Conservation (phyloP, 2,329 filamentous ascomycete genomes). For the Samsoniella hepiali region DNA sequence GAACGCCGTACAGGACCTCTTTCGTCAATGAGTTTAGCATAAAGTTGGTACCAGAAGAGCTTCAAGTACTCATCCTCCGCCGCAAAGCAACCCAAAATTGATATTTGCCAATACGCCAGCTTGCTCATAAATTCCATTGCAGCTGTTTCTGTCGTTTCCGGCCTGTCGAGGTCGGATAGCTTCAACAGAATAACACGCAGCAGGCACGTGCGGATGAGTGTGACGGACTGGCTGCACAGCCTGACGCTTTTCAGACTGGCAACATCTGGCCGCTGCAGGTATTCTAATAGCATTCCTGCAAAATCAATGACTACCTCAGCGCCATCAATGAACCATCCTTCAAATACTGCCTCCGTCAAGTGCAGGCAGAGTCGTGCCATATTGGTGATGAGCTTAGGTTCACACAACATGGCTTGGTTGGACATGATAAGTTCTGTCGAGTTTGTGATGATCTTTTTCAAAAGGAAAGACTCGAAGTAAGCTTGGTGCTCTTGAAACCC, state of each 20-base stretch:
- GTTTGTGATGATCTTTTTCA: slow-evolving; percentile 70
- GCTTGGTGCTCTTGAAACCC: slow-evolving; percentile 93
- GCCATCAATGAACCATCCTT: slow-evolving; percentile 94
- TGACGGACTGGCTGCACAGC: slow-evolving; percentile 82
- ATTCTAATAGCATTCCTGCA: slow-evolving; percentile 78
- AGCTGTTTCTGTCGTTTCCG: slow-evolving; percentile 55
- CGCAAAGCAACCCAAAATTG: slow-evolving; percentile 75
- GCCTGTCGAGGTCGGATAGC: slow-evolving; percentile 77
- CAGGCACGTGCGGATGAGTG: slow-evolving; percentile 72
- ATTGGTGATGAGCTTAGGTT: slow-evolving; percentile 83
- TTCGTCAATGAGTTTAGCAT: slow-evolving; percentile 77
- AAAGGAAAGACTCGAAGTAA: slow-evolving; percentile 88
- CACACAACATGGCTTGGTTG: slow-evolving; percentile 68
- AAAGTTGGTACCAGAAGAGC: slow-evolving; percentile 88
- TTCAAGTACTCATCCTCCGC: slow-evolving; percentile 78
- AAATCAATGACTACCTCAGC: slow-evolving; percentile 83
- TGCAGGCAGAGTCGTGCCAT: slow-evolving; percentile 77
- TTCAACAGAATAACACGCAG: slow-evolving; percentile 75
- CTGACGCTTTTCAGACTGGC: slow-evolving; percentile 79
- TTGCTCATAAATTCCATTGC: slow-evolving; percentile 74
- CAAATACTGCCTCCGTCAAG: slow-evolving; percentile 85
- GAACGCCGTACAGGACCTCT: slow-evolving; percentile 65
- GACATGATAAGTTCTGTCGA: slow-evolving; percentile 67
- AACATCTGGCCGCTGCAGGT: slow-evolving; percentile 81
- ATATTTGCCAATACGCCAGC: slow-evolving; percentile 92